These are phyloP conservation scores for Anacardium occidentale DNA, from an alignment of 345 rosid genomes.

Conservation along the genomic window DNA sequence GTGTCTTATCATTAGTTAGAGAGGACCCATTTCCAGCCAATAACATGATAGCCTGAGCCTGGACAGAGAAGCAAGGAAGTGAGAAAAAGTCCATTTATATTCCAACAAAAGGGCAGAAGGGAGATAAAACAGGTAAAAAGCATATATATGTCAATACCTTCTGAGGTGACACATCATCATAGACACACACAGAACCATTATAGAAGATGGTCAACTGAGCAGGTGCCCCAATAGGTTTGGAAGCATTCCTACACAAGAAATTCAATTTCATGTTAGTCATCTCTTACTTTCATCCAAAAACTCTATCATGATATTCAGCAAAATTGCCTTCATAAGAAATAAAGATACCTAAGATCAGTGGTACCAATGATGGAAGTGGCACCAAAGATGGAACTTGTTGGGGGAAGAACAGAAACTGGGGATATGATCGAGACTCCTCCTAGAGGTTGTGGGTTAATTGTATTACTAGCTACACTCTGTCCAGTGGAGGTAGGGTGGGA, in stretches of 20 bases:
- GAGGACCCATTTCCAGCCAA: conserved; percentile 65
- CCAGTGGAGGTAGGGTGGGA: conserved; percentile 41
- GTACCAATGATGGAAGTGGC: conserved; percentile 39
- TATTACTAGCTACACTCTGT: conserved; percentile 31
- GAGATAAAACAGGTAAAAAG: neutral
- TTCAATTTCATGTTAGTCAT: conserved; percentile 17
- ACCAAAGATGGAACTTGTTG: conserved; percentile 33
- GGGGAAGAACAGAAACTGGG: conserved; percentile 46
- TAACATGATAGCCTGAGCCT: conserved; percentile 83
- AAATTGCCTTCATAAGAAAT: neutral
- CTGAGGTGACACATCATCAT: conserved; percentile 62
- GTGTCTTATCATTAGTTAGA: conserved; percentile 36
- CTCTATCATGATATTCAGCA: neutral
- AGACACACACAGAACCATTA: conserved; percentile 67
- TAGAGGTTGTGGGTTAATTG: conserved; percentile 36
- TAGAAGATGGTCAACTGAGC: conserved; percentile 74
- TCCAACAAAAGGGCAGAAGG: neutral
- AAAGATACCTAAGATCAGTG: conserved; percentile 61
- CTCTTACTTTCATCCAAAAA: neutral
- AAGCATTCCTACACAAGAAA: conserved; percentile 39
- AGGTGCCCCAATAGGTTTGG: conserved; percentile 46
- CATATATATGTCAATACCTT: conserved; percentile 41
- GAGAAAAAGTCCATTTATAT: conserved; percentile 8
- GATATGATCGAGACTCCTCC: conserved; percentile 51
- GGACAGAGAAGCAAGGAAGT: conserved; percentile 27